These are phyloP conservation scores for Aspergillus viridinutans DNA, from an alignment of 2,329 filamentous ascomycete genomes.

Conservation along the genomic window DNA sequence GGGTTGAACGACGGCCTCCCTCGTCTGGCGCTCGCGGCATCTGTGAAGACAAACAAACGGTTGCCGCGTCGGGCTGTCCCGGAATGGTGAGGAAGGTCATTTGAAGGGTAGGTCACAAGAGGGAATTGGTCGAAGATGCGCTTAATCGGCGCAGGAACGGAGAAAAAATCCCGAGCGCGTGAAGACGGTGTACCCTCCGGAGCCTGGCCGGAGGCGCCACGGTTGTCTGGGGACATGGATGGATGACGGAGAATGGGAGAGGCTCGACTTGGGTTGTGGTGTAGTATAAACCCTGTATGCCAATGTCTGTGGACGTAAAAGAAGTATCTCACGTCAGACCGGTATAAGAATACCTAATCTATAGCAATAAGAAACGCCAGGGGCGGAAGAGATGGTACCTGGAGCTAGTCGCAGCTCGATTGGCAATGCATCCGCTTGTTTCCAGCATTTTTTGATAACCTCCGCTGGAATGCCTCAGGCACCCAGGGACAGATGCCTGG, in stretches of 20 bases:
- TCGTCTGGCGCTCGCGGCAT: conserved; percentile 55
- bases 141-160: conserved; percentile 67
- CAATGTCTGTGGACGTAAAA: neutral
- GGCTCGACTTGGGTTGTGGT: conserved; percentile 3
- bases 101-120: conserved; percentile 67
- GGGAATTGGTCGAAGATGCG: conserved; percentile 82
- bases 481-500: neutral
- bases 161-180: conserved; percentile 32
- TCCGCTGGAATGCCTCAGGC: neutral
- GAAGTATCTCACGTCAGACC: conserved; percentile 3
- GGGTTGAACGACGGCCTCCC: conserved; percentile 82
- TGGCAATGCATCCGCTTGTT: neutral
- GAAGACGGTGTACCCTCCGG: conserved; percentile 18
- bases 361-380: neutral
- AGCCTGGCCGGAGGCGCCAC: conserved; percentile 20
- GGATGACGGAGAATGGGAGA: conserved; percentile 1
- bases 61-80: conserved; percentile 47
- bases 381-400: neutral
- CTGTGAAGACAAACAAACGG: conserved; percentile 73
- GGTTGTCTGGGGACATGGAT: conserved; percentile 25
- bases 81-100: conserved; percentile 65
- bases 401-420: neutral
- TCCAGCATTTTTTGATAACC: neutral
- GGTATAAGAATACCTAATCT: neutral
- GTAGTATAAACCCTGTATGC: neutral